Percentiles rank a stretch among this genome's conserved stretches.
These are phyloP conservation scores for Mycena capillaripes DNA, from an alignment of 768 basidiomycete genomes.

Conservation along the genomic window DNA sequence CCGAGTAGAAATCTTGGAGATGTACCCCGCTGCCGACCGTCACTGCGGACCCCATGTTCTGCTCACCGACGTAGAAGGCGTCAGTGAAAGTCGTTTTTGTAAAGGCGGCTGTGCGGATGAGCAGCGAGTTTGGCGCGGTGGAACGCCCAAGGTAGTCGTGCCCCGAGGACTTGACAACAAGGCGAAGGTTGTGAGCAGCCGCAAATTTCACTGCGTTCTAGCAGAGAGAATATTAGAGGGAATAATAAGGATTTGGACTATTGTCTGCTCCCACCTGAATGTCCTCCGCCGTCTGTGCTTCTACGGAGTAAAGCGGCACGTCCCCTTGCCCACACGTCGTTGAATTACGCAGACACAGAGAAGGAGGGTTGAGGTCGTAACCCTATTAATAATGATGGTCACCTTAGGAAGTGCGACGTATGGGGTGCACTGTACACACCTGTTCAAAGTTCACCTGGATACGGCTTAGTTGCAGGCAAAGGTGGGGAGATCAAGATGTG, in stretches of 20 bases:
- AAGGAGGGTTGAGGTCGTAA: slow-evolving; percentile 19
- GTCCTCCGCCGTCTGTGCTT: slow-evolving; percentile 53
- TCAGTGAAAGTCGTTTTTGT: slow-evolving; percentile 47
- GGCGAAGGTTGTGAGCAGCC: slow-evolving; percentile 41
- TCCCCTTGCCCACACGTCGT: slow-evolving; percentile 58
- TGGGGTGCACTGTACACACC: not conserved
- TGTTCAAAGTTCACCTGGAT: slow-evolving; percentile 24
- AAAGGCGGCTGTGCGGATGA: slow-evolving; percentile 58
- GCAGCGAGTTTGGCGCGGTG: too few species aligned
- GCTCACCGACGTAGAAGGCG: too few species aligned
- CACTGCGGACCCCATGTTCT: too few species aligned
- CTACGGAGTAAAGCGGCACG: slow-evolving; percentile 56
- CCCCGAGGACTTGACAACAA: slow-evolving; percentile 45
- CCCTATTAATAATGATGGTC: slow-evolving; percentile 1
- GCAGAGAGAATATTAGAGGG: not conserved
- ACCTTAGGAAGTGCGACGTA: too few species aligned
- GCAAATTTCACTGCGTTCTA: slow-evolving; percentile 51
- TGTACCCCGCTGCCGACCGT: too few species aligned
- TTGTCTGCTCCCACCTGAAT: slow-evolving; percentile 47
- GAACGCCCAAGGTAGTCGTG: slow-evolving; percentile 62
- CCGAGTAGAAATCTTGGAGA: too few species aligned
- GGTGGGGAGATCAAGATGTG: not conserved
- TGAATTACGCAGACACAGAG: too few species aligned
- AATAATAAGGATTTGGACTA: too few species aligned
- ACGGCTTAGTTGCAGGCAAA: not conserved